Base-by-base conservation (phyloP, 345 rosid species). In the Gossypioides kirkii region DNA sequence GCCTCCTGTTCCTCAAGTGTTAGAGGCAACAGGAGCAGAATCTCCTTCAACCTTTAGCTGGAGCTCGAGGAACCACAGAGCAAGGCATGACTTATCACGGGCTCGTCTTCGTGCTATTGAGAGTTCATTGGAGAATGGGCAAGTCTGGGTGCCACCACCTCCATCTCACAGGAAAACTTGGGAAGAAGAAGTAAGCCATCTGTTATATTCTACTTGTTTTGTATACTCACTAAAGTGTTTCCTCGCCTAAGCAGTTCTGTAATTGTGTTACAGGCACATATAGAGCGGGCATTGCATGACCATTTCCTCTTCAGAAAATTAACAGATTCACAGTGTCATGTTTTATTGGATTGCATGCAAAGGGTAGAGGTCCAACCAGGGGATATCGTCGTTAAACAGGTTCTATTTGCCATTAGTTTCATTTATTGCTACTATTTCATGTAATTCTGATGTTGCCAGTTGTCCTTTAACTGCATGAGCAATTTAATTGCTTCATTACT, bases 241-340 rank as follows among this genome's bases (percentile, higher is more conserved):
- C 50, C 36, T 70, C 61, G 1, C 41, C 74, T 79, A 68, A 81
- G 23, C 41, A 58, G 20, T 54, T 75, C 20, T 5, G 41, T 70
- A 50, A 71, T 75, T 64, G 55, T 80, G 38, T 26, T 71, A 77
- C 86, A 95, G 99, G 99, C 92, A 66, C 99, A 95, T 73, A 90
- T 92, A 78, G 92, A 92, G 81, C 84, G 82, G 80, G 98, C 90
- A 26, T 84, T 95, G 85, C 91, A 82, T 74, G 96, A 89, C 74
- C 99, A 95, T 86, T 95, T 95, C 85, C 99, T 95, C 76, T 95
- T 95, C 90, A 88, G 92, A 78, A 95, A 91, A 84, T 98, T 95
- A 73, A 90, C 99, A 38, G 94, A 89, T 75, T 83, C 91, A 49
- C 99, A 95, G 59, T 86, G 96, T 74, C 97, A 92, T 77, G 97